Evolutionary conservation across 805 yeast genomes (phyloP), one percentile per base, ranked within the genome.

Genomic region (Saccharomycopsis guyanensis): DNA sequence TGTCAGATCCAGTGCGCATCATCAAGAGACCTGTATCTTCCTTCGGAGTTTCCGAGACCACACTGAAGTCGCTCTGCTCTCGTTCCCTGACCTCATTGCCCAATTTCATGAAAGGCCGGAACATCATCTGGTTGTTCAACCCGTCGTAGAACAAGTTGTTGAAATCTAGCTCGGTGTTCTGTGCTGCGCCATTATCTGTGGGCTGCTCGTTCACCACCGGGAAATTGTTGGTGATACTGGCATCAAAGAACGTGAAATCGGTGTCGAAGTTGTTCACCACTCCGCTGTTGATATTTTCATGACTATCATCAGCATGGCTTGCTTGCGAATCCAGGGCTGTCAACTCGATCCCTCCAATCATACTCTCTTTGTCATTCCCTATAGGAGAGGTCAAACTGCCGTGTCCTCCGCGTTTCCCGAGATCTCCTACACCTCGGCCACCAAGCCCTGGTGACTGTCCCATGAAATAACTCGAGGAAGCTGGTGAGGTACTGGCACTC

Each of bases 131-230:
- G 38, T 51, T 51, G 29, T 51, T 51, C 12, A 51, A 38, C 10
- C 54, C 54, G 40, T 51, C 54, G 39, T 51, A 51, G 20, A 51
- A 51, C 15, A 51, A 34, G 34, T 50, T 46, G 20, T 29, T 40
- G 29, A 44, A 39, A n/a, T 47, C 46, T 2, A 31, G 23, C 8
- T 42, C 50, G 22, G 19, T n/a, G 6, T 15, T 25, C 24, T 37
- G 3, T n/a, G 13, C 8, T n/a, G n/a, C n/a, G 24, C 40, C 40
- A 37, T 37, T 37, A n/a, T 23, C 18, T 19, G 13, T 15, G 18
- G 18, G 23, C 10, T 16, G 40, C 10, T 10, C 18, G 16, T 12
- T 7, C 15, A 7, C 7, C 24, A 20, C 25, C 23, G 19, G 27
- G n/a, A 33, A 12, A 36, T 43, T 34, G 22, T 27, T 41, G 20